Evolutionary conservation across 495 filamentous ascomycete species (phyloP).

Genomic region (Penicillium lagena): DNA sequence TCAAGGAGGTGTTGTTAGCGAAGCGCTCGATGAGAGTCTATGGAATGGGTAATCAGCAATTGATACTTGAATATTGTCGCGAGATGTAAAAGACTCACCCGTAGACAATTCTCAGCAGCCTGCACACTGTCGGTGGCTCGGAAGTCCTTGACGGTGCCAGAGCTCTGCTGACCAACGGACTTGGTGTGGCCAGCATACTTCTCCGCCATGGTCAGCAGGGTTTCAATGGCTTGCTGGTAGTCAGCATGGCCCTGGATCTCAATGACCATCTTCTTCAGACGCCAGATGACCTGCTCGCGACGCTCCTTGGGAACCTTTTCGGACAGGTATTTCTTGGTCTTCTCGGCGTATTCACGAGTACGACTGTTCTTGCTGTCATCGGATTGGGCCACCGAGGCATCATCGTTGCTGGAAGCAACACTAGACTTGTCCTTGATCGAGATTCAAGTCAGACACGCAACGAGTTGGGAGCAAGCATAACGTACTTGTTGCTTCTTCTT

Average conservation of each 20-base stretch:
- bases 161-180: conserved; percentile 52
- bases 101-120: conserved; percentile 72
- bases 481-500: conserved; percentile 47
- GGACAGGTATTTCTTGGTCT: conserved; percentile 64
- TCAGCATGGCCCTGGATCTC: conserved; percentile 93
- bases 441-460: conserved; percentile 1
- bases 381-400: conserved; percentile 9
- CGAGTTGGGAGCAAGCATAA: background rate
- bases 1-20: conserved; percentile 84
- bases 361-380: conserved; percentile 10
- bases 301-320: conserved; percentile 90
- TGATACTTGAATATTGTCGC: background rate
- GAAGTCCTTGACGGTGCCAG: conserved; percentile 63
- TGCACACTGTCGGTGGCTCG: conserved; percentile 53
- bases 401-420: conserved; percentile 4
- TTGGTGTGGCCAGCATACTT: conserved; percentile 74
- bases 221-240: conserved; percentile 84
- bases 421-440: conserved; percentile 11
- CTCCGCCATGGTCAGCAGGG: conserved; percentile 76
- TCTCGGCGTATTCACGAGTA: conserved; percentile 27
- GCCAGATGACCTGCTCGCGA: conserved; percentile 86
- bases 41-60: conserved; percentile 40
- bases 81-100: conserved; percentile 38
- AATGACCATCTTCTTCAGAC: conserved; percentile 95
- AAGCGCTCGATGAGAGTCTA: conserved; percentile 90